Percentiles rank a stretch among this genome's conserved stretches.
phyloP scores from a whole-genome alignment of 495 filamentous ascomycete species.

The Daldinia childiae region DNA sequence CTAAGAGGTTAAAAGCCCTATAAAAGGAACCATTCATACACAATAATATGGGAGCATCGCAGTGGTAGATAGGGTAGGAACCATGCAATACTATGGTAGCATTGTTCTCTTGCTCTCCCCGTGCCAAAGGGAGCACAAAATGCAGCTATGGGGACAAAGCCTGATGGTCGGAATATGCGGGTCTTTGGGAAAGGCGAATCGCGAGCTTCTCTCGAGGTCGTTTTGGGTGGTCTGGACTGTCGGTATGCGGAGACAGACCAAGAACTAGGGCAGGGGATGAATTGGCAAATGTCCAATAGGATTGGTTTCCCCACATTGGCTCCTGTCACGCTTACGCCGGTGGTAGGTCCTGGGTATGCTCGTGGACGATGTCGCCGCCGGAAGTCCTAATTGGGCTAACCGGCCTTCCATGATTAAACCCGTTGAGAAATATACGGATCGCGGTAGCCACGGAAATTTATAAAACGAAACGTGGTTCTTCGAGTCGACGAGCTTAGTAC shows the following conservation, averaged over 20 bases:
- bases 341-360: conserved; percentile 13
- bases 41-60: conserved; percentile 16
- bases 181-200: conserved; percentile 23
- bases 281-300: conserved; percentile 25
- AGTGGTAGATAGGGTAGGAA: conserved; percentile 9
- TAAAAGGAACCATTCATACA: conserved; percentile 20
- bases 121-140: conserved; percentile 24
- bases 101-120: conserved; percentile 24
- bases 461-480: conserved; percentile 23
- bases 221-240: conserved; percentile 34
- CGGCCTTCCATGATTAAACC: conserved; percentile 17
- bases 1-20: conserved; percentile 15
- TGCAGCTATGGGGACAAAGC: conserved; percentile 22
- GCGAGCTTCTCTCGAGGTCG: conserved; percentile 9
- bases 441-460: conserved; percentile 9
- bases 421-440: conserved; percentile 16
- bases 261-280: conserved; percentile 31
- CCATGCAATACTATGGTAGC: conserved; percentile 27
- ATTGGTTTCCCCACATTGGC: conserved; percentile 34
- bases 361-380: conserved; percentile 37
- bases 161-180: conserved; percentile 34
- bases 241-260: conserved; percentile 13
- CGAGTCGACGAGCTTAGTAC: not conserved
- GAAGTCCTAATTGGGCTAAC: conserved; percentile 33
- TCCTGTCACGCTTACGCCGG: conserved; percentile 28